Percentiles rank a stretch among this genome's conserved stretches.
Evolutionary conservation across 768 basidiomycete species (phyloP).

Genomic region (Paxillus ammoniavirescens): DNA sequence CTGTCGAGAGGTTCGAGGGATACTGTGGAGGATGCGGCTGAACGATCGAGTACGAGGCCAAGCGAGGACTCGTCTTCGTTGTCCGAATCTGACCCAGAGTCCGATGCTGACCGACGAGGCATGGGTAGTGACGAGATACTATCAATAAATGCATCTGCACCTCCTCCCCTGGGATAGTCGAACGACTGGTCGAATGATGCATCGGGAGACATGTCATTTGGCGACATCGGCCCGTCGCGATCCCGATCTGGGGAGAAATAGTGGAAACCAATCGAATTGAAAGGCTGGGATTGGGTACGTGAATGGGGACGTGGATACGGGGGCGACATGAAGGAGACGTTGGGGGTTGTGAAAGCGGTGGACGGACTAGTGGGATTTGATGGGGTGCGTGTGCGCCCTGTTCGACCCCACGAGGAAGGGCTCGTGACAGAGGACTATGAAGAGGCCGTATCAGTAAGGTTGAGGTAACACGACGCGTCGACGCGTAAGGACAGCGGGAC

Average conservation of each 20-base stretch:
- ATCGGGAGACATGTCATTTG: constrained; percentile 36
- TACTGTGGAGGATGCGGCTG: constrained; percentile 55
- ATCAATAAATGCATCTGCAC: constrained; percentile 42
- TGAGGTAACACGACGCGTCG: not conserved
- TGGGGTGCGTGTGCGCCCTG: constrained; percentile 58
- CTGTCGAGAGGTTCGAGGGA: constrained; percentile 75
- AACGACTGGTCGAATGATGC: constrained; percentile 32
- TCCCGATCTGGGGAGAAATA: constrained; percentile 43
- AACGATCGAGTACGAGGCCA: constrained; percentile 62
- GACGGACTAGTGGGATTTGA: constrained; percentile 61
- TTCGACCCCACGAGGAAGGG: constrained; percentile 44
- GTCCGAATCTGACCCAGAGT: constrained; percentile 50
- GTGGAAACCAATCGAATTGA: constrained; percentile 38
- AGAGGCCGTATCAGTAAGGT: constrained; percentile 8
- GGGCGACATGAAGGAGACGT: constrained; percentile 40
- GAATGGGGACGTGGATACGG: constrained; percentile 62
- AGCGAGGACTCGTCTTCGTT: constrained; percentile 48
- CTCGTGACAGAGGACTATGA: constrained; percentile 35
- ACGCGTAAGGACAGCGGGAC: not conserved
- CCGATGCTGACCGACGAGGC: constrained; percentile 42
- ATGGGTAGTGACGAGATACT: constrained; percentile 57
- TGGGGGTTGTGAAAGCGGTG: constrained; percentile 40
- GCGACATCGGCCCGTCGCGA: constrained; percentile 24
- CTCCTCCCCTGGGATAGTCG: constrained; percentile 34
- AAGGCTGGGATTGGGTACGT: constrained; percentile 53